These are phyloP conservation scores for Pseudopithomyces maydicus DNA, from an alignment of 2,329 filamentous ascomycete species.

Conservation along the genomic window DNA sequence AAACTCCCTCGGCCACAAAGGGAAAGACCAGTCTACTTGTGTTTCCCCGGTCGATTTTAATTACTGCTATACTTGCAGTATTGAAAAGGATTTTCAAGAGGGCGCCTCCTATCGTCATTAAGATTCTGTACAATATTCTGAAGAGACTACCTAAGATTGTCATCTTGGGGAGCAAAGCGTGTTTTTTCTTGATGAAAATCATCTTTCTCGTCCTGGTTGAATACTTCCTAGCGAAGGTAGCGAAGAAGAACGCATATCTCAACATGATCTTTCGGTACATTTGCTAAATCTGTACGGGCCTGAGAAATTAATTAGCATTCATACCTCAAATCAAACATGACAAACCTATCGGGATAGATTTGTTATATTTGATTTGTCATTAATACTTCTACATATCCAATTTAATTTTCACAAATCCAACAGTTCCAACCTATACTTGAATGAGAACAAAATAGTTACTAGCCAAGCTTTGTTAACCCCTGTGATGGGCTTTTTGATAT, in stretches of 20 bases:
- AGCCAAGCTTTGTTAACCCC: too few species aligned
- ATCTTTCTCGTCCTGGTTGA: background rate
- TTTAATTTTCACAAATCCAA: too few species aligned
- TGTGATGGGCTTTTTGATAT: too few species aligned
- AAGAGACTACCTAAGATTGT: background rate
- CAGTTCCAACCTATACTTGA: too few species aligned
- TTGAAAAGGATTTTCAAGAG: background rate
- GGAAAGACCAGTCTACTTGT: background rate
- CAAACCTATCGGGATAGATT: too few species aligned
- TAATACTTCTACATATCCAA: too few species aligned
- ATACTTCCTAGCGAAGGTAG: background rate
- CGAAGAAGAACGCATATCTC: background rate
- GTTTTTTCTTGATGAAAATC: background rate
- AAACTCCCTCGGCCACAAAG: background rate
- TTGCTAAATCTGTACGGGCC: too few species aligned
- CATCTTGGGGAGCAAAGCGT: background rate
- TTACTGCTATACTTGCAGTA: background rate
- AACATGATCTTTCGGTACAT: too few species aligned
- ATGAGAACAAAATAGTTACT: too few species aligned
- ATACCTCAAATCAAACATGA: too few species aligned
- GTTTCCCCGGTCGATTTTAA: background rate
- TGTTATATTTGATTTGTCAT: too few species aligned
- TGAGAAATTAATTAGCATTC: too few species aligned
- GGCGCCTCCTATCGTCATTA: background rate
- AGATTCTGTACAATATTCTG: background rate